Evolutionary conservation across 2,329 filamentous ascomycete genomes (phyloP).

Genomic region (Ampelomyces quisqualis): DNA sequence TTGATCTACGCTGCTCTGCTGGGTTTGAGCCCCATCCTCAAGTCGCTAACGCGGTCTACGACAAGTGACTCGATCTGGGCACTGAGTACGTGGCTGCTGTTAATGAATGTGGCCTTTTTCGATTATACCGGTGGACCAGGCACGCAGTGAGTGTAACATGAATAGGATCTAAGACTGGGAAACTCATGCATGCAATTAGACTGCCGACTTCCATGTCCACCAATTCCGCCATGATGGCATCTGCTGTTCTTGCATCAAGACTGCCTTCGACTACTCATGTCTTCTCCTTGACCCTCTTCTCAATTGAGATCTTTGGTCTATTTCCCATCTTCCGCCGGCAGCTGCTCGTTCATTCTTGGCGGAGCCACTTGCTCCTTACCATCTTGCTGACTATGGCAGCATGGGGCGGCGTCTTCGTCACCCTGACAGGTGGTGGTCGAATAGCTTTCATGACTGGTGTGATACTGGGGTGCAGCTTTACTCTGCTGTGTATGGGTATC

Average conservation of each 20-base stretch:
- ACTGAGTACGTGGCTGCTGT: conserved; percentile 87
- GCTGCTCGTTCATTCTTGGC: conserved; percentile 77
- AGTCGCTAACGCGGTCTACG: conserved; percentile 91
- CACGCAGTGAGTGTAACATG: conserved; percentile 47
- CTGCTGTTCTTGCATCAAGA: conserved; percentile 86
- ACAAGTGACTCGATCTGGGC: conserved; percentile 97
- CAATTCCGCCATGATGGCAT: conserved; percentile 95
- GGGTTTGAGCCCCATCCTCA: conserved; percentile 90
- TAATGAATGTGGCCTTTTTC: conserved; percentile 97
- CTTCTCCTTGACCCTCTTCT: conserved; percentile 92
- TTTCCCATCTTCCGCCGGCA: conserved; percentile 97
- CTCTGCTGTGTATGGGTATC: conserved; percentile 79
- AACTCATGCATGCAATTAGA: conserved; percentile 44
- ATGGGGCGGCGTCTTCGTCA: conserved; percentile 71
- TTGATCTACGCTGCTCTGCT: conserved; percentile 92
- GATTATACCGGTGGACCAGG: conserved; percentile 78
- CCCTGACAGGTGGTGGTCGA: conserved; percentile 56
- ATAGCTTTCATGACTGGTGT: conserved; percentile 67
- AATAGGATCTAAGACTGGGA: background rate
- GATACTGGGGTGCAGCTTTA: conserved; percentile 71
- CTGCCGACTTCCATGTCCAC: conserved; percentile 80
- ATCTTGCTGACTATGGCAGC: conserved; percentile 75
- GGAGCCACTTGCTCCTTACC: conserved; percentile 76
- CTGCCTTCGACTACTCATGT: conserved; percentile 90
- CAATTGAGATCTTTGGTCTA: conserved; percentile 93